phyloP scores from a whole-genome alignment of 805 yeast genomes.

The Kazachstania kunashirensis region DNA sequence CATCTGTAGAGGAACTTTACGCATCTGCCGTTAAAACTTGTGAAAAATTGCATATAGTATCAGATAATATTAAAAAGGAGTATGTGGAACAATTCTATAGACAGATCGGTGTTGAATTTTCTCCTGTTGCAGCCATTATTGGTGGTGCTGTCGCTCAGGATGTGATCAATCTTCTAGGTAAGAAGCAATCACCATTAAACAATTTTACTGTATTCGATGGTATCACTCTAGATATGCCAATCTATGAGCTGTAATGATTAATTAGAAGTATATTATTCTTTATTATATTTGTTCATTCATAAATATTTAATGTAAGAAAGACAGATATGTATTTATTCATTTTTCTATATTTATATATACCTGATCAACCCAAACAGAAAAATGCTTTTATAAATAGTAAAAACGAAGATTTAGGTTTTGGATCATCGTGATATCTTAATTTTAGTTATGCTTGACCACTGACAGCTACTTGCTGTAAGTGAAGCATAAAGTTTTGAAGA shows the following conservation, averaged over 20 bases:
- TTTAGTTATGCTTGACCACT: slow-evolving; percentile 30
- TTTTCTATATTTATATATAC: neutral
- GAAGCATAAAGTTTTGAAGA: slow-evolving; percentile 89
- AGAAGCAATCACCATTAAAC: slow-evolving; percentile 70
- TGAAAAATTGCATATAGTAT: slow-evolving; percentile 37
- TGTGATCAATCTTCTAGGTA: slow-evolving; percentile 69
- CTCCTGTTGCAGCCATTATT: slow-evolving; percentile 76
- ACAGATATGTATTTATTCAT: neutral
- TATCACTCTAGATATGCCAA: slow-evolving; percentile 60
- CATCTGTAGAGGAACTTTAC: slow-evolving; percentile 13
- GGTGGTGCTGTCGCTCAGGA: slow-evolving; percentile 92
- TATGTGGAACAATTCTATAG: slow-evolving; percentile 34
- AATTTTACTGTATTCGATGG: slow-evolving; percentile 76
- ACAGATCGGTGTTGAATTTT: slow-evolving; percentile 54
- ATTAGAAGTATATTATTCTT: no score
- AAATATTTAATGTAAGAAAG: neutral
- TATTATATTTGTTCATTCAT: neutral
- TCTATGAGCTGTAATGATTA: slow-evolving; percentile 36
- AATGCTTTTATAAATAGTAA: neutral
- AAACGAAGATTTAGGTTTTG: neutral
- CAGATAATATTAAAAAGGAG: slow-evolving; percentile 32
- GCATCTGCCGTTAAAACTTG: slow-evolving; percentile 14
- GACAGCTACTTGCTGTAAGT: slow-evolving; percentile 85
- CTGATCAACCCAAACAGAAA: slow-evolving; percentile 1
- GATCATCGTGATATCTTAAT: neutral